Conservation (phyloP, 495 filamentous ascomycete genomes). For the Xeromyces bisporus region DNA sequence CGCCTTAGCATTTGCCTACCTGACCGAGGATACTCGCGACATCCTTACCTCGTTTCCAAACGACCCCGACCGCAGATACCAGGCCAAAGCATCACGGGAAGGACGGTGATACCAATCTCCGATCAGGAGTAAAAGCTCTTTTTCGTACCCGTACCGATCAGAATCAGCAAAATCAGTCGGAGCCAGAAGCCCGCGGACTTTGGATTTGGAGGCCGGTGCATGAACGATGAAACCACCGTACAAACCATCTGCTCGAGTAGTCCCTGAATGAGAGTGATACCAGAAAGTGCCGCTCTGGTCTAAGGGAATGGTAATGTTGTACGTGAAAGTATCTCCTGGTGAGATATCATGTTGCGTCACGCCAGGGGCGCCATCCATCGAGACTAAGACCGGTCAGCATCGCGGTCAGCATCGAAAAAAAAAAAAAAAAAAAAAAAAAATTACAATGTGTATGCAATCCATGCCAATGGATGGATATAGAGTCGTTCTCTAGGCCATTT, state of each 20-base stretch:
- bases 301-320: constrained; percentile 57
- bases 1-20: no score
- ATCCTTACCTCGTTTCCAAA: constrained; percentile 29
- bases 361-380: constrained; percentile 56
- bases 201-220: constrained; percentile 28
- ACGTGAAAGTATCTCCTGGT: constrained; percentile 48
- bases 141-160: constrained; percentile 16
- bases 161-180: background rate
- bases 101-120: constrained; percentile 38
- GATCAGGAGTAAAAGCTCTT: constrained; percentile 29
- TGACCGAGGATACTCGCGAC: no score
- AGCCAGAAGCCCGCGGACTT: constrained; percentile 12
- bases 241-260: constrained; percentile 57
- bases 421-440: background rate
- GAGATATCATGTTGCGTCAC: constrained; percentile 50
- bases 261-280: constrained; percentile 59
- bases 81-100: constrained; percentile 22
- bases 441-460: constrained; percentile 52
- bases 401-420: background rate
- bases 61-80: constrained; percentile 27
- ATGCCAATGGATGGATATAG: constrained; percentile 63
- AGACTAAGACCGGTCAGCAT: constrained; percentile 9
- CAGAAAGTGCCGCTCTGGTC: constrained; percentile 66
- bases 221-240: constrained; percentile 57
- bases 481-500: constrained; percentile 51